Percentiles rank a stretch among this genome's conserved stretches.
These are phyloP conservation scores for Agaricus sinodeliciosus DNA, from an alignment of 768 basidiomycete genomes.

Conservation along the genomic window DNA sequence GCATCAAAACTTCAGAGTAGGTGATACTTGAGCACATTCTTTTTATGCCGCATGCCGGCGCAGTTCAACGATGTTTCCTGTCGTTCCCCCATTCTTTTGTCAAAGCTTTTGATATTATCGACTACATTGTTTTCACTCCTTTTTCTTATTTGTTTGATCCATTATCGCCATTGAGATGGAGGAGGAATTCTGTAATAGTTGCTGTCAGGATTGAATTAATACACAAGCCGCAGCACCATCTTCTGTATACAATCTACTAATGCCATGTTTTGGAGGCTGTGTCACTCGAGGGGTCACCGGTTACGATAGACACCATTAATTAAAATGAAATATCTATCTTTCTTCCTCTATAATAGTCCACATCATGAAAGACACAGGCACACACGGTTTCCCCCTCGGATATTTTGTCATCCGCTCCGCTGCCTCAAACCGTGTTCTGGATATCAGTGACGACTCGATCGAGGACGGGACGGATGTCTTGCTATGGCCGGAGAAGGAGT, in stretches of 20 bases:
- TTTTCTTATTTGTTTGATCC: conserved; percentile 1
- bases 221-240: background rate
- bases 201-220: conserved; percentile 7
- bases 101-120: background rate
- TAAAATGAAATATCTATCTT: too few relatives aligned
- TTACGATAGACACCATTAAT: too few relatives aligned
- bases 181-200: background rate
- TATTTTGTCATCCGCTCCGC: conserved; percentile 60
- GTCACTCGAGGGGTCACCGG: too few relatives aligned
- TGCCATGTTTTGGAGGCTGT: background rate
- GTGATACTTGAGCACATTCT: conserved; percentile 5
- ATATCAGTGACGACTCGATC: conserved; percentile 44
- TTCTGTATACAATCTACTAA: conserved; percentile 5
- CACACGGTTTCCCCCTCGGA: conserved; percentile 41
- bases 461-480: conserved; percentile 60
- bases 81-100: conserved; percentile 8
- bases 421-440: conserved; percentile 47
- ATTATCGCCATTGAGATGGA: background rate
- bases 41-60: conserved; percentile 7
- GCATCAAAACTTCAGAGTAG: background rate
- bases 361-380: conserved; percentile 13
- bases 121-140: background rate
- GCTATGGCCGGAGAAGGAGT: conserved; percentile 70
- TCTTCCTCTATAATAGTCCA: background rate
- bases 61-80: conserved; percentile 11